These are phyloP conservation scores for Tricholoma flavovirens DNA, from an alignment of 768 basidiomycete species.

Conservation along the genomic window DNA sequence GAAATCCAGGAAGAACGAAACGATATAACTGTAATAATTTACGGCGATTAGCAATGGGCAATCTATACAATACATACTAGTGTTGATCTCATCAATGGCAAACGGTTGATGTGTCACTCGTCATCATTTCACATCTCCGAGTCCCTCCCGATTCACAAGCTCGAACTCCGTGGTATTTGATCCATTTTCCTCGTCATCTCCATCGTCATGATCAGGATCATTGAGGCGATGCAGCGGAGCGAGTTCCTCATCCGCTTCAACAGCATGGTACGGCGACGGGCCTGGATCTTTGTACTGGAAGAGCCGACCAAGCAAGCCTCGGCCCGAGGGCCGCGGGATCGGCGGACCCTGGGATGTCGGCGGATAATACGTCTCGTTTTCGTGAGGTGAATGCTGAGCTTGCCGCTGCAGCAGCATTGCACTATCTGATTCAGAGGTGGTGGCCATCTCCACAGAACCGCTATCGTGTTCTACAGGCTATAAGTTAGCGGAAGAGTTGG, in stretches of 20 bases:
- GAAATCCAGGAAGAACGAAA: too few species aligned
- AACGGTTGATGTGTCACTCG: background rate
- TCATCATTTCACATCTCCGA: background rate
- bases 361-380: slow-evolving; percentile 6
- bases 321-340: background rate
- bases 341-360: slow-evolving; percentile 3
- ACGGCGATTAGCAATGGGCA: too few species aligned
- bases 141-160: background rate
- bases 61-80: too few species aligned
- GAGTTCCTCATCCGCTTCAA: slow-evolving; percentile 13
- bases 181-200: slow-evolving; percentile 1
- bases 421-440: background rate
- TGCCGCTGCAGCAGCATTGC: background rate
- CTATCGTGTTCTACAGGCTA: background rate
- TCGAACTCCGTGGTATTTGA: background rate
- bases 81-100: too few species aligned
- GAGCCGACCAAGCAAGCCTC: slow-evolving; percentile 9
- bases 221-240: slow-evolving; percentile 5
- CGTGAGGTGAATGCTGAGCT: background rate
- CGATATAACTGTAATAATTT: too few species aligned
- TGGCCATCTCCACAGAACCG: background rate
- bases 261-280: slow-evolving; percentile 7
- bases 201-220: slow-evolving; percentile 4
- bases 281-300: slow-evolving; percentile 2
- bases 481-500: background rate